phyloP scores from a whole-genome alignment of 257 asterid genomes.

The Salvia hispanica region DNA sequence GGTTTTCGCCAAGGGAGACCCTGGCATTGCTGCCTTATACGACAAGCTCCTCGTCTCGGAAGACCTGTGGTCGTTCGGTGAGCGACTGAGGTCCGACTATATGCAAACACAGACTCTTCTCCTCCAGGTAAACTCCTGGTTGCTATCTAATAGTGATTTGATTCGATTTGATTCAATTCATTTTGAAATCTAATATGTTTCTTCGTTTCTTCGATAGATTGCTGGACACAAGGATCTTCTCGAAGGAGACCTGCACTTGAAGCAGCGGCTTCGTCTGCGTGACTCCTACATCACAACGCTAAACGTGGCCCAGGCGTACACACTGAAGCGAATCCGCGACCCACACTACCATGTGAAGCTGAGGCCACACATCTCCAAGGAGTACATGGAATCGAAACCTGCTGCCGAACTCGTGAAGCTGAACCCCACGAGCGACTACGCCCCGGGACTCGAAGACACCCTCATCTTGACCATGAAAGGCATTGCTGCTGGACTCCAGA shows the following conservation, averaged over 20 bases:
- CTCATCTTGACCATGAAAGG: slow-evolving; percentile 76
- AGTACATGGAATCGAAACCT: slow-evolving; percentile 48
- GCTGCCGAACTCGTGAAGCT: slow-evolving; percentile 63
- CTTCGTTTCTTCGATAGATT: slow-evolving; percentile 34
- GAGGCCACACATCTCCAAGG: slow-evolving; percentile 63
- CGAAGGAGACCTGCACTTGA: slow-evolving; percentile 65
- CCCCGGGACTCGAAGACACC: slow-evolving; percentile 71
- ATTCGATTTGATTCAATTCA: background rate
- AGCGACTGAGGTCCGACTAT: slow-evolving; percentile 51
- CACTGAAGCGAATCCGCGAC: slow-evolving; percentile 63
- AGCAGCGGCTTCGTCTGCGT: slow-evolving; percentile 55
- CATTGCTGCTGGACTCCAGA: slow-evolving; percentile 66
- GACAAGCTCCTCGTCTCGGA: slow-evolving; percentile 62
- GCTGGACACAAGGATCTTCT: slow-evolving; percentile 68
- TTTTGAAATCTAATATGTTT: background rate
- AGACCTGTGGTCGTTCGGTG: slow-evolving; percentile 57
- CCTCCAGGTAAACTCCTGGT: slow-evolving; percentile 49
- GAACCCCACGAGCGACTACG: slow-evolving; percentile 66
- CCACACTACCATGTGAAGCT: slow-evolving; percentile 55
- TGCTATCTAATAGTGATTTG: background rate
- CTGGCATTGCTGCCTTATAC: slow-evolving; percentile 61
- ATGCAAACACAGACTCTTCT: slow-evolving; percentile 56
- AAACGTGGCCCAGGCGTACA: slow-evolving; percentile 62
- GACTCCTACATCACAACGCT: slow-evolving; percentile 62
- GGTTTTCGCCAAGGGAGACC: slow-evolving; percentile 77